A percentile compares a stretch with the other conserved stretches of the same genome.
Conservation (phyloP, 768 basidiomycete genomes). For the Podaxis sp. region DNA sequence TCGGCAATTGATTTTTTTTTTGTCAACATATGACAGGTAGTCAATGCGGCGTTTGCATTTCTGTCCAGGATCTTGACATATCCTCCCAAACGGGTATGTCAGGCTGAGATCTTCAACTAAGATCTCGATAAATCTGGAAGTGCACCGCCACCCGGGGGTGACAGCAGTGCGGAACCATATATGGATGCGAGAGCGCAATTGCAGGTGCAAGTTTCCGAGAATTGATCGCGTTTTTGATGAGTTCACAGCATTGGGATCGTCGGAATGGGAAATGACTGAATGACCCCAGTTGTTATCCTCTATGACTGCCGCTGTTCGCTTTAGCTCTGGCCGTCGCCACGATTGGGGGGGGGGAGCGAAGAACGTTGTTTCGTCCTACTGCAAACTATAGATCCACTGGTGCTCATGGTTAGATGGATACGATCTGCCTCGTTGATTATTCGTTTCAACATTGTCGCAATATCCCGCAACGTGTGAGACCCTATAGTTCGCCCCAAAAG, state of each 20-base stretch:
- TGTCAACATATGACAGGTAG: constrained; percentile 2
- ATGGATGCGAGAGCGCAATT: constrained; percentile 14
- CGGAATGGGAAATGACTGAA: background rate
- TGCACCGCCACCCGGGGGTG: constrained; percentile 22
- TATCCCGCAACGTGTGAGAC: background rate
- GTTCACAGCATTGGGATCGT: constrained; percentile 3
- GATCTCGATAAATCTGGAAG: constrained; percentile 18
- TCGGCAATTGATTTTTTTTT: background rate
- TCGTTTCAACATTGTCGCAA: background rate
- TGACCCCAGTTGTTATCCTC: background rate
- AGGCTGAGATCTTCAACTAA: constrained; percentile 19
- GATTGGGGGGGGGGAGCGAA: background rate
- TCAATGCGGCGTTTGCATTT: constrained; percentile 32
- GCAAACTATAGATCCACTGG: constrained; percentile 9
- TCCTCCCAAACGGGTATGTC: constrained; percentile 10
- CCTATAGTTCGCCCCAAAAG: background rate
- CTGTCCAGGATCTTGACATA: constrained; percentile 18
- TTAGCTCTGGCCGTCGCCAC: background rate
- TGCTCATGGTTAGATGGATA: background rate
- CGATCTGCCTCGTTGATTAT: background rate
- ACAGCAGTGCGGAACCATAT: constrained; percentile 21
- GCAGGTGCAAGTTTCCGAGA: constrained; percentile 22
- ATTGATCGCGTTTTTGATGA: background rate
- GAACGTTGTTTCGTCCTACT: constrained; percentile 5
- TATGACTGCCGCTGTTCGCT: background rate